Percentiles rank a stretch among this genome's conserved stretches.
Evolutionary conservation across 148 eudicot genomes (phyloP).

Genomic region (Fagopyrum homotropicum): DNA sequence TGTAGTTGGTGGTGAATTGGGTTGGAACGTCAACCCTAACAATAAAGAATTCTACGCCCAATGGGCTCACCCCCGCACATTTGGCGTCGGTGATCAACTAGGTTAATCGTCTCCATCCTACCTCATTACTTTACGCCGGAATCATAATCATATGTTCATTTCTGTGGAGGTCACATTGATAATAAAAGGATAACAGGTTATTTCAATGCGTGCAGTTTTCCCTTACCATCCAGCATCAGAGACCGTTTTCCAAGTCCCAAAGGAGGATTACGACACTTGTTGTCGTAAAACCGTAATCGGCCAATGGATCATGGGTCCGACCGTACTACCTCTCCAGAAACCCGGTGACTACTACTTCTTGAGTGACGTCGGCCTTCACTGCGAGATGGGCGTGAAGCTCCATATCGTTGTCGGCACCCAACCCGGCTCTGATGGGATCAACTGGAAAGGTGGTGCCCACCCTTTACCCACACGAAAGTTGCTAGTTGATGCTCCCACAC

Average conservation of each 20-base stretch:
- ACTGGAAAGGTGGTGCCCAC: neutral
- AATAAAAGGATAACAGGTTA: neutral
- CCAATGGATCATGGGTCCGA: slow-evolving; percentile 30
- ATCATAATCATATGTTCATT: no score
- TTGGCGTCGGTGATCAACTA: slow-evolving; percentile 38
- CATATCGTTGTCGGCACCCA: slow-evolving; percentile 32
- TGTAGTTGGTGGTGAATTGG: slow-evolving; percentile 42
- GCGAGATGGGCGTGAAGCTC: slow-evolving; percentile 48
- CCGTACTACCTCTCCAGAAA: slow-evolving; percentile 22
- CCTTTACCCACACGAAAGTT: neutral
- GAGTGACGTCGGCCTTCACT: slow-evolving; percentile 44
- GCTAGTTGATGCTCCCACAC: neutral
- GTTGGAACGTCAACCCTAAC: slow-evolving; percentile 42
- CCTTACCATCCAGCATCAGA: slow-evolving; percentile 35
- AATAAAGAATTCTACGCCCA: slow-evolving; percentile 27
- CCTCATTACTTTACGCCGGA: no score
- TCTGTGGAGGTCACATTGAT: no score
- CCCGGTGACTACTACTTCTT: slow-evolving; percentile 51
- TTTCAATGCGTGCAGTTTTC: slow-evolving; percentile 28
- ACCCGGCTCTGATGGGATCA: slow-evolving; percentile 20
- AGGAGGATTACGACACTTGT: slow-evolving; percentile 34
- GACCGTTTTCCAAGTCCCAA: slow-evolving; percentile 38
- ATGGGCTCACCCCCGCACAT: slow-evolving; percentile 44
- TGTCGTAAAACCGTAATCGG: slow-evolving; percentile 22
- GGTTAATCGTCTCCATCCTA: slow-evolving; percentile 12